Percentiles rank a stretch among this genome's conserved stretches.
phyloP scores from a whole-genome alignment of 306 rosid species.

The Fragaria ananassa region DNA sequence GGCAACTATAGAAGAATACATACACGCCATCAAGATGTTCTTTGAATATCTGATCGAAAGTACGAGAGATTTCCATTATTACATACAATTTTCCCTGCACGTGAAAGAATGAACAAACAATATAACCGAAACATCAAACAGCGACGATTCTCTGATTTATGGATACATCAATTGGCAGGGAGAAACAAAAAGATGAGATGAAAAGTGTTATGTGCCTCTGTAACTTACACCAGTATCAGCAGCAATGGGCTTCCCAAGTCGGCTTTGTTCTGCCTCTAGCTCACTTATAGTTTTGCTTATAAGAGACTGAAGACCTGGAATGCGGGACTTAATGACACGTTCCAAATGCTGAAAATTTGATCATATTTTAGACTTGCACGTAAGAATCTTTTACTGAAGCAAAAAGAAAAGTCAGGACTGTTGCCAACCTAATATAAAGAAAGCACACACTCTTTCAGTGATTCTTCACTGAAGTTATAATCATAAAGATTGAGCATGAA shows the following conservation, averaged over 20 bases:
- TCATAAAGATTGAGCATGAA: not conserved
- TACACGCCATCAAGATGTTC: slow-evolving; percentile 53
- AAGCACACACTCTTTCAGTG: not conserved
- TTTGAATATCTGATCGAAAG: slow-evolving; percentile 47
- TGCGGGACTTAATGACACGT: slow-evolving; percentile 42
- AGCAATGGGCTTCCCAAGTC: slow-evolving; percentile 43
- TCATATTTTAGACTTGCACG: not conserved
- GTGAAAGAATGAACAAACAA: not conserved
- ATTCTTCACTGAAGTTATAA: not conserved
- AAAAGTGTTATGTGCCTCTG: not conserved
- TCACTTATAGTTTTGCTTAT: slow-evolving; percentile 45
- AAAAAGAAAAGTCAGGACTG: not conserved
- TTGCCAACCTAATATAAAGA: not conserved
- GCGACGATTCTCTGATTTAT: not conserved
- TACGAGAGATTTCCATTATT: slow-evolving; percentile 47
- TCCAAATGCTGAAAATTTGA: slow-evolving; percentile 37
- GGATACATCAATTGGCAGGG: not conserved
- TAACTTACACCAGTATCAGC: slow-evolving; percentile 45
- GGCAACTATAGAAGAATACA: not conserved
- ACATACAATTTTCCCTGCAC: slow-evolving; percentile 43
- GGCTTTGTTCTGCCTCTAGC: slow-evolving; percentile 41
- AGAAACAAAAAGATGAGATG: not conserved
- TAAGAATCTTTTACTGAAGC: not conserved
- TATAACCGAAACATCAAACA: not conserved
- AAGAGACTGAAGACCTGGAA: slow-evolving; percentile 46